Percentiles rank a stretch among this genome's conserved stretches.
phyloP scores from a whole-genome alignment of 2,329 filamentous ascomycete species.

The Dothiorella sarmentorum region DNA sequence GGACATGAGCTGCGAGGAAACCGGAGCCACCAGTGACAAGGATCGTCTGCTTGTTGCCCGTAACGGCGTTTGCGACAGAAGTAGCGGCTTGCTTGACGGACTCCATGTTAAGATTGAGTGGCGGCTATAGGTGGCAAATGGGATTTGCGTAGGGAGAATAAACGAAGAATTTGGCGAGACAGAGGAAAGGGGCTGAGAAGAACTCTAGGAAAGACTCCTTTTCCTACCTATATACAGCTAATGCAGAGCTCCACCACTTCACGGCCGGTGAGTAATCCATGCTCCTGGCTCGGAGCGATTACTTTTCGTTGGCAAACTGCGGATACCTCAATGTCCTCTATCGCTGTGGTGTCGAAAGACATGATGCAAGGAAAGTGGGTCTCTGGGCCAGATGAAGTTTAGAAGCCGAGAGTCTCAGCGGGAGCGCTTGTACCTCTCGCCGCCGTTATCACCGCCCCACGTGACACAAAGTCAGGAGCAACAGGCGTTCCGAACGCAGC shows the following conservation, averaged over 20 bases:
- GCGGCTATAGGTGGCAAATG: not conserved
- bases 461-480: not conserved
- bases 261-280: not conserved
- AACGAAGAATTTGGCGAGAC: not conserved
- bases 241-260: not conserved
- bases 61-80: not conserved
- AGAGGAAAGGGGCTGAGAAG: not conserved
- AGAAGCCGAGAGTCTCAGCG: not conserved
- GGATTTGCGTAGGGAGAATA: conserved; percentile 3
- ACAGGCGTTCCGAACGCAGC: not conserved
- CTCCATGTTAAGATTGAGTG: not conserved
- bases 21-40: conserved; percentile 27
- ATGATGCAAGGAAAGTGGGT: conserved; percentile 18
- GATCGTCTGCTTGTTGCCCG: conserved; percentile 14
- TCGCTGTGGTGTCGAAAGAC: conserved; percentile 7
- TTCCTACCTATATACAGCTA: not conserved
- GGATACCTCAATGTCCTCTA: not conserved
- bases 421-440: not conserved
- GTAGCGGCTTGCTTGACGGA: not conserved
- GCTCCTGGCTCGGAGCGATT: conserved; percentile 1
- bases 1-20: conserved; percentile 26
- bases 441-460: not conserved
- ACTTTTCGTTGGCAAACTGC: not conserved
- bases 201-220: not conserved
- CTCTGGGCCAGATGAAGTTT: too few relatives aligned